These are phyloP conservation scores for Aureobasidium melanogenum DNA, from an alignment of 2,329 filamentous ascomycete species.

Conservation along the genomic window DNA sequence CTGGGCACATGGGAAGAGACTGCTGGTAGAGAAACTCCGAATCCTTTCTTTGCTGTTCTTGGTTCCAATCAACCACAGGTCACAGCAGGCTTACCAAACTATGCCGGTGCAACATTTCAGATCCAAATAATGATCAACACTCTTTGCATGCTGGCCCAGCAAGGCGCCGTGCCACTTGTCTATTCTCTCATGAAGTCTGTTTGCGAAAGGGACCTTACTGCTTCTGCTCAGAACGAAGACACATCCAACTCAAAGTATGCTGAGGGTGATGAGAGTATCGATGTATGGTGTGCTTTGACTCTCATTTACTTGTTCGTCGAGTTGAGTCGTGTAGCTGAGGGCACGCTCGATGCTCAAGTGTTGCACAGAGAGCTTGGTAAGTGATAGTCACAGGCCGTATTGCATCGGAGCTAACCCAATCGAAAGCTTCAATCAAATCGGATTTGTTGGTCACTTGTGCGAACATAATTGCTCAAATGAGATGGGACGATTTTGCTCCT, in stretches of 20 bases:
- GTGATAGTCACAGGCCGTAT: not conserved
- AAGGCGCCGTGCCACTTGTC: constrained; percentile 31
- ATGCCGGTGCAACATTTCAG: constrained; percentile 8
- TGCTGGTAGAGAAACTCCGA: constrained; percentile 26
- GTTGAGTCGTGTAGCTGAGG: constrained; percentile 29
- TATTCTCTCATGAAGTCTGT: constrained; percentile 29
- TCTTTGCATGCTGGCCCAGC: constrained; percentile 32
- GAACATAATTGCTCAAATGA: constrained; percentile 41
- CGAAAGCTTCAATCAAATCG: constrained; percentile 34
- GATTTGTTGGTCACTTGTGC: constrained; percentile 64
- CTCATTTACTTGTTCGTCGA: constrained; percentile 42
- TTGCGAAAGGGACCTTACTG: constrained; percentile 19
- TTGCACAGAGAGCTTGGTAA: constrained; percentile 20
- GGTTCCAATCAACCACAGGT: not conserved
- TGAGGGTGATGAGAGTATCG: constrained; percentile 25
- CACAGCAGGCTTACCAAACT: not conserved
- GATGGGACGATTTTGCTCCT: constrained; percentile 52
- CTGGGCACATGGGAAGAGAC: constrained; percentile 44
- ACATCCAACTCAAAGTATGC: not conserved
- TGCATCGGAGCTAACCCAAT: not conserved
- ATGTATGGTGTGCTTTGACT: constrained; percentile 42
- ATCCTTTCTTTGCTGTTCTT: constrained; percentile 11
- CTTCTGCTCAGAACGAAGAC: constrained; percentile 7
- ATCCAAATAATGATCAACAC: constrained; percentile 34
- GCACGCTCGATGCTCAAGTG: constrained; percentile 17